phyloP scores from a whole-genome alignment of 2,329 filamentous ascomycete species.

The Stachybotrys chartarum region DNA sequence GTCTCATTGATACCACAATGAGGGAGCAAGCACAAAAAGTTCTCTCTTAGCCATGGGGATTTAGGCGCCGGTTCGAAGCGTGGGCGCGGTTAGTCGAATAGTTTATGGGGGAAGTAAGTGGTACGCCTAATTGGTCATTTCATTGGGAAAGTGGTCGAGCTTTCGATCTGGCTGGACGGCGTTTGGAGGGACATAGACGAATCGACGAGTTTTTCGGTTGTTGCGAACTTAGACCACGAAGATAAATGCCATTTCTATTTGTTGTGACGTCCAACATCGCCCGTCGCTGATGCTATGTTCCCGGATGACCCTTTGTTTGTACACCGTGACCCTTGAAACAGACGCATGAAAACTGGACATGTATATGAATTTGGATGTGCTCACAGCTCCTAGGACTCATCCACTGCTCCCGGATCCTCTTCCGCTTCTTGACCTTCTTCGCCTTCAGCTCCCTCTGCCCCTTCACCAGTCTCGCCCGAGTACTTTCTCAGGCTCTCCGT shows the following conservation, averaged over 20 bases:
- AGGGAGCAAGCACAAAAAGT: background rate
- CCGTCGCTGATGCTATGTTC: too few relatives aligned
- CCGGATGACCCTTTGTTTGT: too few relatives aligned
- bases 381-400: background rate
- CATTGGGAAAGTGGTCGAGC: slow-evolving; percentile 12
- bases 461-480: slow-evolving; percentile 14
- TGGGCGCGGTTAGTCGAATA: background rate
- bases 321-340: too few relatives aligned
- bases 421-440: background rate
- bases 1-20: slow-evolving; percentile 11
- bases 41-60: slow-evolving; percentile 2
- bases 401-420: background rate
- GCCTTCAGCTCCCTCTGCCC: slow-evolving; percentile 5
- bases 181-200: slow-evolving; percentile 32
- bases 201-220: slow-evolving; percentile 26
- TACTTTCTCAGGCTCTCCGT: slow-evolving; percentile 42
- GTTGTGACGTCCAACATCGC: background rate
- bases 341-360: background rate
- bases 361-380: background rate
- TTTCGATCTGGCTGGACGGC: slow-evolving; percentile 27
- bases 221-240: slow-evolving; percentile 23
- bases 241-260: slow-evolving; percentile 10
- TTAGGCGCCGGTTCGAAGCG: slow-evolving; percentile 19
- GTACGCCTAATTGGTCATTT: background rate
- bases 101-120: background rate